Evolutionary conservation across 768 basidiomycete species (phyloP), one percentile per base, ranked within the genome.

Genomic region (Rhizopogon vesiculosus): DNA sequence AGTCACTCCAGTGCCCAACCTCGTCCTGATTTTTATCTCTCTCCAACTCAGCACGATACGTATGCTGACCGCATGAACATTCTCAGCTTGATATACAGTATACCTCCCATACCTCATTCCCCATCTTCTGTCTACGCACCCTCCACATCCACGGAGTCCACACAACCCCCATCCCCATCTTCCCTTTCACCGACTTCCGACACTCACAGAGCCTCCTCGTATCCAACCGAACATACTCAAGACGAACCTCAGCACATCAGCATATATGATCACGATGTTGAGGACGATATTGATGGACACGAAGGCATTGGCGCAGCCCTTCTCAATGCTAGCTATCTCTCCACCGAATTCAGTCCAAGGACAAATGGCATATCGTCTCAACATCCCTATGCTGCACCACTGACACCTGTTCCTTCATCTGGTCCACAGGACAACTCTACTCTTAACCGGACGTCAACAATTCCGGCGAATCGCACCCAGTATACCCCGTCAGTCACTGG

Each of bases 31-130:
- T 22, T 35, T 19, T 25, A 25, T 25, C 25, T 25, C 25, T 25
- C 25, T 25, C 25, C 25, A 48, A 19, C 31, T 42, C 68, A 94
- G 93, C 93, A 95, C 67, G 93, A 96, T 70, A 95, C 93, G 8
- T 96, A 96, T 69, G 91, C 90, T 56, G 91, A 96, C 70, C 84
- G 93, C 51, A 93, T 96, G 88, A 89, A 90, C 65, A 93, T 95
- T 65, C 80, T 96, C 54, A 90, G 89, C 63, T 79, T 91, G 60
- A 92, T 93, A 59, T 93, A 93, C 75, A 87, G 84, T 69, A 91
- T 93, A 69, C 89, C 89, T 25, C 80, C 87, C 43, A 80, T 84
- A 43, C 86, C 87, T 19, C 83, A 88, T 64, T 78, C 87, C 10
- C 79, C 83, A 28, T 69, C 82, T 15, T 77, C 81, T 7, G 63